Base-by-base conservation (phyloP, 345 rosid species). In the Noccaea caerulescens region DNA sequence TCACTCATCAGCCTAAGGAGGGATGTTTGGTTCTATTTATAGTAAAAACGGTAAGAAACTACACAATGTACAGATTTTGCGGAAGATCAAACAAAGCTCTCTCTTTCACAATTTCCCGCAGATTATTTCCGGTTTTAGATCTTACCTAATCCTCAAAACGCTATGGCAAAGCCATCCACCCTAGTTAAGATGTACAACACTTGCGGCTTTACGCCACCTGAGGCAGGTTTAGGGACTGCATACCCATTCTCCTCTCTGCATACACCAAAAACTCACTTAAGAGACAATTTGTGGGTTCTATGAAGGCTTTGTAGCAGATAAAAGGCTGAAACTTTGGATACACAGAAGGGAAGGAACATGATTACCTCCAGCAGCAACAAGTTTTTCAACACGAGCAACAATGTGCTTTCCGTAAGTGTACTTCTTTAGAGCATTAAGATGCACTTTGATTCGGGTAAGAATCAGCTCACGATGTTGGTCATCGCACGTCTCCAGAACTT, bases 321-420 rank as follows among this genome's bases (percentile, higher is more conserved):
- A 52, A 20, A 30, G 11, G 4, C 14, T 10, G 3, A 32, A 25
- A 55, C 49, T 14, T 37, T 67, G 13, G 10, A 57, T 8, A 14
- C 9, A 73, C 1, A 58, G 4, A 5, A 47, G 43, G 11, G 37
- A 59, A 59, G 49, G 62, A 59, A 54, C 60, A 45, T 34, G 63
- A 30, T 55, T 85, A 93, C 98, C 98, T 77, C 98, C 98, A 36
- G 98, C 96, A 10, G 93, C 91, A 58, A 93, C 98, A 13, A 93
- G 96, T 71, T 93, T 90, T 86, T 93, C 98, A 51, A 88, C 96
- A 72, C 98, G 97, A 0, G 93, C 97, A 81, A 93, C 98, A 33
- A 93, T 89, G 68, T 93, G 97, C 86, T 93, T 93, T 79, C 97
- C 98, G 0, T 89, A 91, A 71, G 98, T 93, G 76, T 91, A 91